Evolutionary conservation across 805 yeast species (phyloP).

Genomic region (Pichia thaimueangensis): DNA sequence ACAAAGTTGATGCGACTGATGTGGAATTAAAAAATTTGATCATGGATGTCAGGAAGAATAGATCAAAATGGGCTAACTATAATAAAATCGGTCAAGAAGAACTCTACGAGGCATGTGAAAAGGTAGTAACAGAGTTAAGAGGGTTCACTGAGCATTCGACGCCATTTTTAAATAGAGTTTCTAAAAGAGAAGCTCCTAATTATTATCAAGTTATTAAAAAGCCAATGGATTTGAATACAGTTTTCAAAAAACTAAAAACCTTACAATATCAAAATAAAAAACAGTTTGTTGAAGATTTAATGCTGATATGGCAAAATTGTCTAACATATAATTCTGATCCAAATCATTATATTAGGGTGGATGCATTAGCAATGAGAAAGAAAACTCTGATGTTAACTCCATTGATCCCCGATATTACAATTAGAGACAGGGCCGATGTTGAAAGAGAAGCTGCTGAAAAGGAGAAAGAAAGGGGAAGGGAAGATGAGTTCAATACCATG

Average conservation of each 20-base stretch:
- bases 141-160: constrained; percentile 95
- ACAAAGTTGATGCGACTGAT: constrained; percentile 69
- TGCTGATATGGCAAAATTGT: constrained; percentile 95
- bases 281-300: constrained; percentile 90
- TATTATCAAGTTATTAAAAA: constrained; percentile 82
- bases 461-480: constrained; percentile 31
- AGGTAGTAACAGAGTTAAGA: constrained; percentile 83
- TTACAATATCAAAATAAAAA: constrained; percentile 78
- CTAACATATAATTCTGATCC: constrained; percentile 92
- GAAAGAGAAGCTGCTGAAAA: constrained; percentile 54
- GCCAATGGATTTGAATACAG: constrained; percentile 96
- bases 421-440: constrained; percentile 66
- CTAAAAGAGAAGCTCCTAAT: constrained; percentile 96
- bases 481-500: constrained; percentile 30
- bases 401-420: constrained; percentile 79
- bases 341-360: constrained; percentile 79
- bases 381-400: constrained; percentile 72
- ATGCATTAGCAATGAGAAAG: constrained; percentile 95
- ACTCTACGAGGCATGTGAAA: constrained; percentile 93
- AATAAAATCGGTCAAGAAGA: constrained; percentile 96
- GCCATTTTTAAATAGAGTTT: constrained; percentile 91
- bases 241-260: constrained; percentile 78
- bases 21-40: constrained; percentile 77
- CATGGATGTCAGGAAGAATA: constrained; percentile 86
- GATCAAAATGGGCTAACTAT: constrained; percentile 98